Evolutionary conservation across 805 yeast genomes (phyloP).

Genomic region (Zygosaccharomyces lentus): DNA sequence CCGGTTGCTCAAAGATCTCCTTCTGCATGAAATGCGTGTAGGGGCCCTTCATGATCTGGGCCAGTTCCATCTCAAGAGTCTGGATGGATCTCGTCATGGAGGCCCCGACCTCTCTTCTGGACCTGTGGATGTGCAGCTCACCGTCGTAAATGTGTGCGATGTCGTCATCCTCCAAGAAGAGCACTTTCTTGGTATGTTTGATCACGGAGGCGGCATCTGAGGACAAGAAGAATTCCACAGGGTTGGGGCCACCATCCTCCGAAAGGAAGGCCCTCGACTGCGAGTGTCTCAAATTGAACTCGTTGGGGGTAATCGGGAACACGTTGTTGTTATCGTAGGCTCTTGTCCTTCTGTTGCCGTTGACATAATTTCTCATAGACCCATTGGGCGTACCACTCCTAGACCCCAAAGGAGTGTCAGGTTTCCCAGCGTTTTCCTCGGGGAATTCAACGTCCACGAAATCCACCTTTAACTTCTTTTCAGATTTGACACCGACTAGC

Average conservation of each 20-base stretch:
- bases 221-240: conserved; percentile 92
- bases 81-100: conserved; percentile 95
- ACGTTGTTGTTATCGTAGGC: conserved; percentile 25
- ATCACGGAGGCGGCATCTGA: conserved; percentile 97
- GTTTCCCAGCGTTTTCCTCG: conserved; percentile 44
- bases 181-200: conserved; percentile 94
- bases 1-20: conserved; percentile 98
- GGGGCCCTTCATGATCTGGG: conserved; percentile 97
- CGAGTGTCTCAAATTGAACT: conserved; percentile 65
- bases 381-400: conserved; percentile 8
- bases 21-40: conserved; percentile 97
- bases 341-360: conserved; percentile 13
- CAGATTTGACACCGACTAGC: conserved; percentile 95
- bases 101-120: conserved; percentile 78
- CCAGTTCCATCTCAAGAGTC: conserved; percentile 93
- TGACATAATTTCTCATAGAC: conserved; percentile 3
- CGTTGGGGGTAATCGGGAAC: conserved; percentile 54
- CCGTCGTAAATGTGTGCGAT: conserved; percentile 98
- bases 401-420: conserved; percentile 29
- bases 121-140: conserved; percentile 96
- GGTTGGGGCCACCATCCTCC: conserved; percentile 88
- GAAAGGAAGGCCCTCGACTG: conserved; percentile 96
- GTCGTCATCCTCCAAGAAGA: conserved; percentile 96
- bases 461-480: conserved; percentile 91
- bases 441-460: conserved; percentile 98